Conservation (phyloP, 1,284 basidiomycete genomes). For the Vanrija humicola region DNA sequence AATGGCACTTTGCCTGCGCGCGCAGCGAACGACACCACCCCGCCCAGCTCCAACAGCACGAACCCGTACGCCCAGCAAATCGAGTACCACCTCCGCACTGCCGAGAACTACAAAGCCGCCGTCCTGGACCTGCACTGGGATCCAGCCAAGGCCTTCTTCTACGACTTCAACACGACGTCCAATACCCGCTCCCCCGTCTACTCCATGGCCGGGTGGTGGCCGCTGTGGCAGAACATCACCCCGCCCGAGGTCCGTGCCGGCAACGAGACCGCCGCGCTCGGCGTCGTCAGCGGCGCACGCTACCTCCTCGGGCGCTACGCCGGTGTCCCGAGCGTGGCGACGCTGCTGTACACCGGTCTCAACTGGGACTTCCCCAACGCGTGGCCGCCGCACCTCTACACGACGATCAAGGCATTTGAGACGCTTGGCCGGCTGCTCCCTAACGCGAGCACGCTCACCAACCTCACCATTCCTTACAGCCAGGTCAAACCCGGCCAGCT, state of each 20-base stretch:
- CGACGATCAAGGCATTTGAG: constrained; percentile 71
- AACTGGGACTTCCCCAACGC: constrained; percentile 62
- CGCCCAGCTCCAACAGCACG: constrained; percentile 17
- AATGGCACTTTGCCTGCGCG: background rate
- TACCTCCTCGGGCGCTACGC: constrained; percentile 77
- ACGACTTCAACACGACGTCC: constrained; percentile 62
- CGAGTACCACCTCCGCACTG: constrained; percentile 58
- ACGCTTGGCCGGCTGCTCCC: constrained; percentile 39
- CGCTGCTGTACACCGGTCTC: constrained; percentile 69
- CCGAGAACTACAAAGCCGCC: constrained; percentile 60
- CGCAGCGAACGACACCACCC: constrained; percentile 8
- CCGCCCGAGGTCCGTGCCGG: constrained; percentile 61
- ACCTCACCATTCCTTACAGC: constrained; percentile 15
- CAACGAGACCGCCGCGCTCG: constrained; percentile 59
- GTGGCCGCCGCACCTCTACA: constrained; percentile 78
- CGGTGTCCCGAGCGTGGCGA: constrained; percentile 63
- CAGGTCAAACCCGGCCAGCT: constrained; percentile 70
- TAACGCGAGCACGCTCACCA: constrained; percentile 20
- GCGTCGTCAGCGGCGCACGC: constrained; percentile 68
- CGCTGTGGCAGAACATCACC: constrained; percentile 79
- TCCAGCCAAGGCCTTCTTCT: constrained; percentile 72
- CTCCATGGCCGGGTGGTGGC: constrained; percentile 72
- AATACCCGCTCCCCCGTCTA: constrained; percentile 63
- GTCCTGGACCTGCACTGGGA: constrained; percentile 88
- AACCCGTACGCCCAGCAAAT: constrained; percentile 32